Base-by-base conservation (phyloP, 164 flowering plant genomes). In the Paratinospora sagittata region DNA sequence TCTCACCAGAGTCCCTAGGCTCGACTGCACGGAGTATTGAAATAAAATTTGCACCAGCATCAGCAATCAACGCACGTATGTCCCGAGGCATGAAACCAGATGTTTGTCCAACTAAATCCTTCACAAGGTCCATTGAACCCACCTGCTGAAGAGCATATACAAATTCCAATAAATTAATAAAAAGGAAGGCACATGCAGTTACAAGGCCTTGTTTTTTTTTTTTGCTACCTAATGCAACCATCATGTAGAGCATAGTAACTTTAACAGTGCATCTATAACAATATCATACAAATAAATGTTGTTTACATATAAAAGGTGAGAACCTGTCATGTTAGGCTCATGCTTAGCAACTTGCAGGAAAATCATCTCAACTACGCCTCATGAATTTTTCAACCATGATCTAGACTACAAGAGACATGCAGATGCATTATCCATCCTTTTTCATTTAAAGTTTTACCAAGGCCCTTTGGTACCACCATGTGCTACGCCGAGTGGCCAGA, bases 51-150 rank as follows among this genome's bases (percentile, higher is more conserved):
- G 88, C 88, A 71, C 87, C 88, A 72, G 91, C 88, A 87, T 92
- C 97, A 49, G 98, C 98, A 81, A 90, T 69, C 74, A 95, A 72
- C 70, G 94, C 90, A 60, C 69, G 77, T 70, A 95, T 71, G 78
- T 95, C 98, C 74, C 95, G 84, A 10, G 94, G 90, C 87, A 87
- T 84, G 76, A 89, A 92, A 73, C 97, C 98, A 69, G 97, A 85
- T 65, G 97, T 95, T 81, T 90, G 96, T 61, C 88, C 90, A 78
- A 84, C 89, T 43, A 92, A 68, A 58, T 86, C 92, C 79, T 88
- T 88, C 66, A 88, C 66, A 76, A 82, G 66, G 61, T 85, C 90
- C 78, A 84, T 89, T 39, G 49, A 64, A 63, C 71, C 78, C 69
- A 47, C 69, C 98, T 95, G 86, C 84, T 80, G 67, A 68, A 65